These are phyloP conservation scores for Epichloe uncinata DNA, from an alignment of 2,329 filamentous ascomycete genomes.

Conservation along the genomic window DNA sequence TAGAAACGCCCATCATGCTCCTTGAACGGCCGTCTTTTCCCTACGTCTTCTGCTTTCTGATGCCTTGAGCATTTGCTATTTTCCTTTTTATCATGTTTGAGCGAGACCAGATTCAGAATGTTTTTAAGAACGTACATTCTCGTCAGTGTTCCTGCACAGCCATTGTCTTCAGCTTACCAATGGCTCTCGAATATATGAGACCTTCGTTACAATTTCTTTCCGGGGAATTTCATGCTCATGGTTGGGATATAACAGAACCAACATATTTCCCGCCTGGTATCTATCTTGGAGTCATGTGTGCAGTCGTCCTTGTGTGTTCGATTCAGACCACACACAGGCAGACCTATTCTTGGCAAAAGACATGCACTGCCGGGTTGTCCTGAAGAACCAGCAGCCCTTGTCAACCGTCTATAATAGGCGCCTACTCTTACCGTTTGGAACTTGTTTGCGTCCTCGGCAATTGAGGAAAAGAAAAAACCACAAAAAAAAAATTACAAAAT, in stretches of 20 bases:
- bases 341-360: too few species aligned
- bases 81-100: neutral
- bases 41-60: neutral
- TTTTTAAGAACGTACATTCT: neutral
- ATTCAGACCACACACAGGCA: too few species aligned
- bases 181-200: neutral
- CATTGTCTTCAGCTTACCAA: neutral
- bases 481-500: neutral
- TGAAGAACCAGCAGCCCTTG: too few species aligned
- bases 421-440: too few species aligned
- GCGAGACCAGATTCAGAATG: neutral
- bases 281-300: too few species aligned
- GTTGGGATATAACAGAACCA: neutral
- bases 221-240: neutral
- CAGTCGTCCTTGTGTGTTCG: too few species aligned
- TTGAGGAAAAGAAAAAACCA: too few species aligned
- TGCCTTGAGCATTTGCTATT: neutral
- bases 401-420: too few species aligned
- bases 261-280: neutral
- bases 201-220: neutral
- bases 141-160: neutral
- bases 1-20: constrained; percentile 7
- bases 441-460: too few species aligned
- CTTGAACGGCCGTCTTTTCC: neutral
- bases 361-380: too few species aligned